A percentile compares a stretch with the other conserved stretches of the same genome.
Conservation (phyloP, 2,329 filamentous ascomycete genomes). For the Pestalotiopsis sp. region DNA sequence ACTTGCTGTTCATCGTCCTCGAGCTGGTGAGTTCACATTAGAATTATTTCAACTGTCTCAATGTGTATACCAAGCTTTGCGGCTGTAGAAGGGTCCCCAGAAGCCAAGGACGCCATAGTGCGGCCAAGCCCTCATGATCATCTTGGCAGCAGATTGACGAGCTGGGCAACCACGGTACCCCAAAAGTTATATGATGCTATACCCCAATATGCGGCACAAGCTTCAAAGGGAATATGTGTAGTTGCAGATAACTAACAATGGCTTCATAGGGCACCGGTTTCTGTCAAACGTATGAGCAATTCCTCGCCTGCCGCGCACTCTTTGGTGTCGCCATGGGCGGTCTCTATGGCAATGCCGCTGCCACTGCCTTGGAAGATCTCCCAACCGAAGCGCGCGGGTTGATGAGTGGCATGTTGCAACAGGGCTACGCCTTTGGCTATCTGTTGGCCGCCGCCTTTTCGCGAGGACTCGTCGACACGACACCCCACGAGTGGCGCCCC, state of each 20-base stretch:
- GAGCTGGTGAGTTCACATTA: constrained; percentile 59
- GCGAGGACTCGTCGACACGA: constrained; percentile 73
- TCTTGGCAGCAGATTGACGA: constrained; percentile 27
- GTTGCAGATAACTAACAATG: background rate
- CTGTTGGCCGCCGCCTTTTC: constrained; percentile 61
- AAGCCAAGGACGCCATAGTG: constrained; percentile 19
- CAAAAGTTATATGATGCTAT: background rate
- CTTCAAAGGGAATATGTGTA: background rate
- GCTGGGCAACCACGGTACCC: constrained; percentile 22
- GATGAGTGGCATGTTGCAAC: constrained; percentile 76
- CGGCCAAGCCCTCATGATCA: background rate
- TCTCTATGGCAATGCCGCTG: constrained; percentile 76
- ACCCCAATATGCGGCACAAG: background rate
- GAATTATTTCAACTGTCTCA: background rate
- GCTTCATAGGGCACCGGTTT: constrained; percentile 63
- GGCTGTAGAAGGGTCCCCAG: constrained; percentile 7
- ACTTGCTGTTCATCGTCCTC: constrained; percentile 70
- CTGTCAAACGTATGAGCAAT: constrained; percentile 67
- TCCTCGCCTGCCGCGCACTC: constrained; percentile 73
- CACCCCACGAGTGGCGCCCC: constrained; percentile 78
- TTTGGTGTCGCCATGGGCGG: constrained; percentile 86
- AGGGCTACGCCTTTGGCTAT: constrained; percentile 72
- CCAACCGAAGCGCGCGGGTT: constrained; percentile 70
- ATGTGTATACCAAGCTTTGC: constrained; percentile 5
- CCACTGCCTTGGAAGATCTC: constrained; percentile 77